Conservation (phyloP, 352 stramenopile species). For the Blastocystis sp. region DNA sequence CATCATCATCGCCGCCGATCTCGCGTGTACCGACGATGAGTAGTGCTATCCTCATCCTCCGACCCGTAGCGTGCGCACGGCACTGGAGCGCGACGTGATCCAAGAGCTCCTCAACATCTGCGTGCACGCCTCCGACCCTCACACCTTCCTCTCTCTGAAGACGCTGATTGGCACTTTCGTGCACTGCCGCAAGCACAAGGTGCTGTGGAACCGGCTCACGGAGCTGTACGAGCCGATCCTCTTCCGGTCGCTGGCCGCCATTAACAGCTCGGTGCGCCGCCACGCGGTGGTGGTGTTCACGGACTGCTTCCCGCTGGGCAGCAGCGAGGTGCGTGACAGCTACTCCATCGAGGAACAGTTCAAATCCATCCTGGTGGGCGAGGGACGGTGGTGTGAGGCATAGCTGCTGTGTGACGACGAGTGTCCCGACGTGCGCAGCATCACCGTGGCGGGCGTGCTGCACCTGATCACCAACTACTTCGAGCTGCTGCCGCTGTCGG, state of each 20-base stretch:
- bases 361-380: conserved; percentile 24
- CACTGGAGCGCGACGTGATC: conserved; percentile 7
- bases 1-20: conserved; percentile 26
- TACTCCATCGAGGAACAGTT: conserved; percentile 66
- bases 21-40: conserved; percentile 15
- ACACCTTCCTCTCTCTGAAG: conserved; percentile 15
- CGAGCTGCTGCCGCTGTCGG: conserved; percentile 44
- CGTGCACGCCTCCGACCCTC: neutral
- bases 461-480: conserved; percentile 52
- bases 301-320: conserved; percentile 55
- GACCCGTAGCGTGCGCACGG: neutral
- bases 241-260: neutral
- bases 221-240: conserved; percentile 64
- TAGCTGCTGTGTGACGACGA: conserved; percentile 53
- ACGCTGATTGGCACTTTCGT: conserved; percentile 18
- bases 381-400: too few species aligned
- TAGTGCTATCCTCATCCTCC: neutral
- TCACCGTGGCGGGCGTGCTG: conserved; percentile 17
- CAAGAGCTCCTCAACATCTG: conserved; percentile 39
- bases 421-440: conserved; percentile 6
- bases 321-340: neutral
- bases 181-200: conserved; percentile 62
- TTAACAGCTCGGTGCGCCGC: conserved; percentile 2
- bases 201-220: conserved; percentile 36
- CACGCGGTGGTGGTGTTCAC: conserved; percentile 64